Conservation (phyloP, 78 protist genomes). For the Ministeria vibrans region DNA sequence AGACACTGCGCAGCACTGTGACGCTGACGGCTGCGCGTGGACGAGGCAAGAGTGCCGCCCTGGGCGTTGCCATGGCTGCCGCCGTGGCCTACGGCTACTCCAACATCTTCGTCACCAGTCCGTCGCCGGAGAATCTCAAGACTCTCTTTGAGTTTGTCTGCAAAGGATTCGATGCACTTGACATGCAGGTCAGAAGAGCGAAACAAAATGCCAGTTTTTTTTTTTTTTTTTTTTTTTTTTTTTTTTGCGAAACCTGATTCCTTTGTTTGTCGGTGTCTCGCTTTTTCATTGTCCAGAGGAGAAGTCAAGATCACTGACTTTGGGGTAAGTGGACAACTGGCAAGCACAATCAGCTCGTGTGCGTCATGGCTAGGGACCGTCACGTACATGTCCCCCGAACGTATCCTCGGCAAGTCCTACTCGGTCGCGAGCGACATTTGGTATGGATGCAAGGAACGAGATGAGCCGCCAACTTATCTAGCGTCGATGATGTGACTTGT, state of each 20-base stretch:
- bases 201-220: no score
- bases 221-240: neutral
- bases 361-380: slow-evolving; percentile 80
- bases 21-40: slow-evolving; percentile 97
- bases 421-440: slow-evolving; percentile 63
- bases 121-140: slow-evolving; percentile 93
- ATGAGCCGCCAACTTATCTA: no score
- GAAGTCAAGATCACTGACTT: slow-evolving; percentile 70
- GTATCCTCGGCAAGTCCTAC: slow-evolving; percentile 62
- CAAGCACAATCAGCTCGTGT: slow-evolving; percentile 42
- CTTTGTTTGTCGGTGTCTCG: no score
- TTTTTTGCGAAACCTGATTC: neutral
- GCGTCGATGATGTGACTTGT: no score
- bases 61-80: slow-evolving; percentile 89
- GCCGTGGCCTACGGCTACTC: slow-evolving; percentile 92
- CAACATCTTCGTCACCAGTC: slow-evolving; percentile 94
- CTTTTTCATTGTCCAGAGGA: neutral
- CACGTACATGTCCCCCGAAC: slow-evolving; percentile 65
- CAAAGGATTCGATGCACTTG: slow-evolving; percentile 87
- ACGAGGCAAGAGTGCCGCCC: slow-evolving; percentile 97
- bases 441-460: no score
- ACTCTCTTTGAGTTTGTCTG: slow-evolving; percentile 93
- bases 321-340: slow-evolving; percentile 67
- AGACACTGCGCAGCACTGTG: slow-evolving; percentile 80
- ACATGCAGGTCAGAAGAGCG: slow-evolving; percentile 43